A percentile compares a stretch with the other conserved stretches of the same genome.
These are phyloP conservation scores for Umbelopsis sp. DNA, from an alignment of 192 early-diverging fungal genomes.

Conservation along the genomic window DNA sequence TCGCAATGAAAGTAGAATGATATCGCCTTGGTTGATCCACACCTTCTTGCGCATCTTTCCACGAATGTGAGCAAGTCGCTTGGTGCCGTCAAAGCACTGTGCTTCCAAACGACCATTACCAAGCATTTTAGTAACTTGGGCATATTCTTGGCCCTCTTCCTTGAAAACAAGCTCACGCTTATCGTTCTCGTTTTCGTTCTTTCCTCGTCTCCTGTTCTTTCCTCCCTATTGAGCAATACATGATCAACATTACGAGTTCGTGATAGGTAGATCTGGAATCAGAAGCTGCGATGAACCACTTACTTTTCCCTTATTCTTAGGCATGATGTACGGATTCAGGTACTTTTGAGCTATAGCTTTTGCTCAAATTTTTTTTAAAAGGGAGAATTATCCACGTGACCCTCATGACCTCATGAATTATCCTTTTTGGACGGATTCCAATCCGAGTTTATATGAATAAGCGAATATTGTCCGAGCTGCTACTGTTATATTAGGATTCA, in stretches of 20 bases:
- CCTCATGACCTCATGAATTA: slow-evolving; percentile 1
- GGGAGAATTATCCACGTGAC: neutral
- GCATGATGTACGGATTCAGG: slow-evolving; percentile 57
- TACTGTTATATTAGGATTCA: too few relatives aligned
- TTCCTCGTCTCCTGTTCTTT: slow-evolving; percentile 90
- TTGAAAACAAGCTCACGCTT: slow-evolving; percentile 98
- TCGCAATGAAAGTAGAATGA: slow-evolving; percentile 85
- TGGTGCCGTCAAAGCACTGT: slow-evolving; percentile 87
- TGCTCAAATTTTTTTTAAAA: slow-evolving; percentile 25
- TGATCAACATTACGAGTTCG: neutral
- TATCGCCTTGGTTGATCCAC: slow-evolving; percentile 92
- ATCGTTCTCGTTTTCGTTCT: slow-evolving; percentile 93
- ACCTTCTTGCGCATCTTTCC: slow-evolving; percentile 98
- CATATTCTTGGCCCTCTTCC: slow-evolving; percentile 98
- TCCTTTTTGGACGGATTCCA: too few relatives aligned
- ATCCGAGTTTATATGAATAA: too few relatives aligned
- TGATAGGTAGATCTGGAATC: neutral
- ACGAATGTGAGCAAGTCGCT: slow-evolving; percentile 93
- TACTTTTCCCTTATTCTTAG: slow-evolving; percentile 98
- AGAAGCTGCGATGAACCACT: neutral
- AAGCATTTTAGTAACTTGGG: slow-evolving; percentile 91
- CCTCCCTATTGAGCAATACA: slow-evolving; percentile 60
- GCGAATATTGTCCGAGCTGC: neutral
- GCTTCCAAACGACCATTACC: slow-evolving; percentile 94
- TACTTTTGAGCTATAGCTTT: neutral